Conservation (phyloP, 2,329 filamentous ascomycete genomes). For the Aspergillus pseudoglaucus region DNA sequence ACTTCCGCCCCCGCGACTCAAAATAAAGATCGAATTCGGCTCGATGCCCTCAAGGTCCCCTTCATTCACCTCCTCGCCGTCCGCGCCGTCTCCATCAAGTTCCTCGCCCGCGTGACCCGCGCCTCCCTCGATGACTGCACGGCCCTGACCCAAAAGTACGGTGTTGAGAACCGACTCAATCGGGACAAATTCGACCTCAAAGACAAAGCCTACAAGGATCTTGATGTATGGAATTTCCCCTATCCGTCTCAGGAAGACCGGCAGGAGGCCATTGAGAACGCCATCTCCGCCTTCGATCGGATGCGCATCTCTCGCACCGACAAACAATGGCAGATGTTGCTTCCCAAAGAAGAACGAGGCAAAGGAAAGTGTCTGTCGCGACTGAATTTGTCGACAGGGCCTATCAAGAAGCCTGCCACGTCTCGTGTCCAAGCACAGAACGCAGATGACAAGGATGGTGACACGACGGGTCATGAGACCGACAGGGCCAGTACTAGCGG, state of each 20-base stretch:
- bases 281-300: constrained; percentile 58
- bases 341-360: constrained; percentile 55
- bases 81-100: constrained; percentile 42
- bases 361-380: constrained; percentile 57
- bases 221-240: constrained; percentile 56
- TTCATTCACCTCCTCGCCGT: constrained; percentile 51
- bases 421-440: constrained; percentile 33
- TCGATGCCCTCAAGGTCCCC: constrained; percentile 40
- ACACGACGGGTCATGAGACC: constrained; percentile 31
- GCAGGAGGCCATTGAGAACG: constrained; percentile 55
- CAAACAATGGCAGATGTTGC: constrained; percentile 56
- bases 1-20: constrained; percentile 38
- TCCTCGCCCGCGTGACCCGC: constrained; percentile 42
- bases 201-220: constrained; percentile 55
- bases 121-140: constrained; percentile 45
- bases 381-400: constrained; percentile 45
- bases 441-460: constrained; percentile 33
- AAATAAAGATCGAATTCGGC: constrained; percentile 32
- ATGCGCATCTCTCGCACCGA: constrained; percentile 54
- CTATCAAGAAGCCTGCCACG: constrained; percentile 32
- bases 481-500: constrained; percentile 23
- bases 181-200: constrained; percentile 48
- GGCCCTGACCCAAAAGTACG: constrained; percentile 47
- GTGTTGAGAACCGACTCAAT: constrained; percentile 43
- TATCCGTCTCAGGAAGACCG: constrained; percentile 52